Evolutionary conservation across 192 early-diverging fungal genomes (phyloP), one percentile per base, ranked within the genome.

Genomic region (Coemansia sp.): DNA sequence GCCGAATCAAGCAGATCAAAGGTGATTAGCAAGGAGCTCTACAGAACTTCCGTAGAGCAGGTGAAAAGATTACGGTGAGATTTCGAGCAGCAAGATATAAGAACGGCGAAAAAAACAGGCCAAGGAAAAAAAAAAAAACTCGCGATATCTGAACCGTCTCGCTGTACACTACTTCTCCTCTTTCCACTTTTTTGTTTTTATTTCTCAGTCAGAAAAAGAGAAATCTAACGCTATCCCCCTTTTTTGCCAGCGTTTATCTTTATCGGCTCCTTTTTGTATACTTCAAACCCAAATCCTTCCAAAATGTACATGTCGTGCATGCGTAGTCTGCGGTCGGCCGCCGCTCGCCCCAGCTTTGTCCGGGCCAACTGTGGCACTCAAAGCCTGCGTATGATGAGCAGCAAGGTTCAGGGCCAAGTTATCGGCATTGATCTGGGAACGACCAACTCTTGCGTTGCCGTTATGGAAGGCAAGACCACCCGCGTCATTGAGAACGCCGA

Each of bases 371-470:
- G 35, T 37, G 65, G 37, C 21, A 35, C 31, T 5, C 69, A 66
- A 42, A 59, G 70, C 65, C 16, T 73, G 46, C 83, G 83, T 26
- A 67, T 69, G 60, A 81, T 81, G 77, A 85, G 83, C 75, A 71
- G 62, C 79, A 89, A 89, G 81, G 88, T 89, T 7, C 83, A 88
- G 71, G 90, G 90, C 53, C 76, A 80, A 57, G 95, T 98, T 37
- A 95, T 99, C 66, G 97, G 97, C 78, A 96, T 99, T 70, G 97
- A 99, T 88, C 85, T 99, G 63, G 97, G 97, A 48, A 99, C 97
- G 28, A 99, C 97, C 69, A 98, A 99, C 88, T 98, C 96, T n/a
- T 99, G 97, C 76, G 97, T 99, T 35, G 90, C 94, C 51, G 90
- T 96, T 23, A 99, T 97, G 95, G 97, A 99, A 85, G 97, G 97